Percentiles rank a stretch among this genome's conserved stretches.
Conservation (phyloP, 352 stramenopile species). For the Pythium graminicola region DNA sequence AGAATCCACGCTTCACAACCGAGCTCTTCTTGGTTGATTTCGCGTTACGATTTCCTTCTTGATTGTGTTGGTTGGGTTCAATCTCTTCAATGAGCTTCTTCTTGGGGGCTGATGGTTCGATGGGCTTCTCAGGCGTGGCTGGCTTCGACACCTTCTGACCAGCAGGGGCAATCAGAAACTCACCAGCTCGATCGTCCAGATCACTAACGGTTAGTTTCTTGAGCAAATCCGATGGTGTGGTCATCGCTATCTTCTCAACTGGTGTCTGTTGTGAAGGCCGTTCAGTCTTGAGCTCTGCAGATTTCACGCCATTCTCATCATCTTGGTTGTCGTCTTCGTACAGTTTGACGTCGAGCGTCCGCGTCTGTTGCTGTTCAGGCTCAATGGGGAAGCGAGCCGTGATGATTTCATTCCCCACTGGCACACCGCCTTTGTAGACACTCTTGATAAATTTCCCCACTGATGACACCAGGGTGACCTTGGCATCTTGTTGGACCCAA, state of each 20-base stretch:
- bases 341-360: slow-evolving; percentile 16
- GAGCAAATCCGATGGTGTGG: slow-evolving; percentile 44
- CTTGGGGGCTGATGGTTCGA: slow-evolving; percentile 6
- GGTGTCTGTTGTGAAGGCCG: background rate
- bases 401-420: slow-evolving; percentile 50
- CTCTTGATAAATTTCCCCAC: slow-evolving; percentile 82
- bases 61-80: slow-evolving; percentile 1
- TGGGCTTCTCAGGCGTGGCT: background rate
- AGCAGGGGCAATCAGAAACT: slow-evolving; percentile 18
- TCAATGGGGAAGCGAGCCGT: slow-evolving; percentile 75
- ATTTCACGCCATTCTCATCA: background rate
- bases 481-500: slow-evolving; percentile 71
- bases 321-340: slow-evolving; percentile 7
- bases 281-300: background rate
- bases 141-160: background rate
- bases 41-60: background rate
- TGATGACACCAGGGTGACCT: slow-evolving; percentile 22
- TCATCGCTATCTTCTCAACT: slow-evolving; percentile 25
- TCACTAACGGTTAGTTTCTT: slow-evolving; percentile 36
- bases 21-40: slow-evolving; percentile 20
- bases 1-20: slow-evolving; percentile 73
- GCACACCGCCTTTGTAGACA: slow-evolving; percentile 70
- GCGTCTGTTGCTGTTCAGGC: slow-evolving; percentile 22
- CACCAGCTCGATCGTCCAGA: slow-evolving; percentile 2
- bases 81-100: slow-evolving; percentile 54